phyloP scores from a whole-genome alignment of 2,329 filamentous ascomycete species.

The Laburnicola sp. region DNA sequence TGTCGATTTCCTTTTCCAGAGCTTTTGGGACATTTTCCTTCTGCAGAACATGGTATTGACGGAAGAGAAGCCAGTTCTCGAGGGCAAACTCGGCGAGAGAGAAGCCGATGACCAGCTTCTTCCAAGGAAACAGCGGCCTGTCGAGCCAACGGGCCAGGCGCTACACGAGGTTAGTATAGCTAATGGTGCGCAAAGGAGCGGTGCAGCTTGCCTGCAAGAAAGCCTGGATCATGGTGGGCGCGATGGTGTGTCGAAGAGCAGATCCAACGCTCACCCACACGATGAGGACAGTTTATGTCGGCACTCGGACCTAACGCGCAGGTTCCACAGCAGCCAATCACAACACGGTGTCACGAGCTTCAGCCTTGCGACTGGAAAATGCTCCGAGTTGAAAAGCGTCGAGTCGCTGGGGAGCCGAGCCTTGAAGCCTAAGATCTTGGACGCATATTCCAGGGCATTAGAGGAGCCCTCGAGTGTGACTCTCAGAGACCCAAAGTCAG shows the following conservation, averaged over 20 bases:
- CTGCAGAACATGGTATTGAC: slow-evolving; percentile 86
- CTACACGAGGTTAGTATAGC: slow-evolving; percentile 40
- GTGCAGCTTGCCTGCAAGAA: slow-evolving; percentile 34
- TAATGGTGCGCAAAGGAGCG: not conserved
- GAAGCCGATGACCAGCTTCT: slow-evolving; percentile 92
- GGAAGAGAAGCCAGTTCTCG: slow-evolving; percentile 84
- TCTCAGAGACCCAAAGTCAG: too few relatives aligned
- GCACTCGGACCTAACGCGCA: slow-evolving; percentile 2
- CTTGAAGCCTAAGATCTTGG: too few relatives aligned
- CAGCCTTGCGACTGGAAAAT: not conserved
- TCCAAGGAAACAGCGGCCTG: slow-evolving; percentile 94
- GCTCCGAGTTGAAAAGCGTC: too few relatives aligned
- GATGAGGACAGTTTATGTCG: slow-evolving; percentile 1
- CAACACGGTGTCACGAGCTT: slow-evolving; percentile 8
- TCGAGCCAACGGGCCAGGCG: slow-evolving; percentile 84
- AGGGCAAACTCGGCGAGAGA: slow-evolving; percentile 88
- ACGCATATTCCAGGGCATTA: too few relatives aligned
- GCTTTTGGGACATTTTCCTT: slow-evolving; percentile 81
- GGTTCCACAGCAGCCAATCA: slow-evolving; percentile 10
- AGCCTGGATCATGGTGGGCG: slow-evolving; percentile 42
- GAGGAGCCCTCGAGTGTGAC: too few relatives aligned
- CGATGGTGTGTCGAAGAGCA: slow-evolving; percentile 2
- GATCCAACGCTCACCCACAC: not conserved
- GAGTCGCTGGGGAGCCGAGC: too few relatives aligned
- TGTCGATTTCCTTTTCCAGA: slow-evolving; percentile 81